Evolutionary conservation across 2,329 filamentous ascomycete species (phyloP), one percentile per base, ranked within the genome.

Genomic region (Cryphonectria naterciae): DNA sequence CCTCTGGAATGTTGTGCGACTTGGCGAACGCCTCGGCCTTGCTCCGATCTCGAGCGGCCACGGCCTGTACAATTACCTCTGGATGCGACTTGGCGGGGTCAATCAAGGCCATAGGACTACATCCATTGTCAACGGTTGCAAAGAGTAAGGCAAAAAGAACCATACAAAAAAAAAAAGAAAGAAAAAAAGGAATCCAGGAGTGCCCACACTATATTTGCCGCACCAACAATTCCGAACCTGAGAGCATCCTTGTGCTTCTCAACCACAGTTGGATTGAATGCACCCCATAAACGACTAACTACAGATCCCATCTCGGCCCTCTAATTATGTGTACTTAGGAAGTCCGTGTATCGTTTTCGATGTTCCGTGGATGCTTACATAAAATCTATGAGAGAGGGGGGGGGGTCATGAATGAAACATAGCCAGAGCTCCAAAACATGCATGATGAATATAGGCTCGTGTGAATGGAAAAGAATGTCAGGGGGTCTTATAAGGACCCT

Each of bases 1-100:
- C 63, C 13, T 35, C 63, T 8, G 81, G 82, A 49, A 85, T 82
- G 4, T 73, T 74, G 73, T 83, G 75, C 69, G 80, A 81, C 70
- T 81, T 81, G 15, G 82, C 82, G 75, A 80, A 85, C 6, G 75
- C 77, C 67, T 81, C 74, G 5, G 83, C 84, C 52, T 76, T 79
- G 10, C 74, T 75, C 32, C 71, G 75, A 72, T 84, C 81, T 37
- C 83, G 76, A 13, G 83, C 82, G 43, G 84, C 82, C 4, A 85
- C 77, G 0, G 81, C 83, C 3, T 78, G 79, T 19, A 85, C 74
- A 35, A 84, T 79, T 19, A 84, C 80, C 54, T 82, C 82, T 1
- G 82, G 76, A 72, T 85, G 83, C 1, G 2, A 79, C 72, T 79
- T 79, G 11, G 82, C 82, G 0, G 83, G 83, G 3, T 72, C 74